Percentiles rank a stretch among this genome's conserved stretches.
Conservation (phyloP, 1,139 yeast species). For the Saccharomyces pastorianus region DNA sequence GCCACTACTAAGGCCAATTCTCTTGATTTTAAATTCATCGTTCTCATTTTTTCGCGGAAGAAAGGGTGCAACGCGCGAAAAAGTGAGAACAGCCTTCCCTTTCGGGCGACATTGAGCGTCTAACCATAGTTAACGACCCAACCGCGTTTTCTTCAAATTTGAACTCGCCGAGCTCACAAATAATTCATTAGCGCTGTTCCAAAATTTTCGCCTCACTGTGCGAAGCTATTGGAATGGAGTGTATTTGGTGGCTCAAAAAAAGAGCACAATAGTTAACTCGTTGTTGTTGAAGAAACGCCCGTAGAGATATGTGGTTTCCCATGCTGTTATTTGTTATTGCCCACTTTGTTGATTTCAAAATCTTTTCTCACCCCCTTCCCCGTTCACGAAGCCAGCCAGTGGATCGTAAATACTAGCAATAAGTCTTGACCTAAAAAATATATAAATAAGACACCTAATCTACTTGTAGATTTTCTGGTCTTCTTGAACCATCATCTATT, state of each 20-base stretch:
- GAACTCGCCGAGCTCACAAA: conserved; percentile 32
- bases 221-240: conserved; percentile 13
- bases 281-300: not conserved
- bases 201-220: conserved; percentile 22
- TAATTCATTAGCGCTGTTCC: conserved; percentile 22
- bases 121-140: conserved; percentile 50
- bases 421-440: not conserved
- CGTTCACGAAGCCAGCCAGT: not conserved
- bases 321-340: not conserved
- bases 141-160: conserved; percentile 46
- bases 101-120: conserved; percentile 42
- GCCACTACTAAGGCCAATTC: not conserved
- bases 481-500: not conserved
- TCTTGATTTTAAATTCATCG: conserved; percentile 5
- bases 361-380: not conserved
- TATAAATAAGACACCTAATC: not conserved
- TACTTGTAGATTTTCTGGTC: not conserved
- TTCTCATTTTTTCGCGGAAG: conserved; percentile 8
- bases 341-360: not conserved
- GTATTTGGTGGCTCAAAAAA: conserved; percentile 6
- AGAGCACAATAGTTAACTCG: not conserved
- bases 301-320: not conserved
- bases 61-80: conserved; percentile 34
- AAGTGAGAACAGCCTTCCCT: conserved; percentile 41
- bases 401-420: not conserved